Evolutionary conservation across 1,139 yeast genomes (phyloP).

Genomic region (Magnusiomyces tetraspermus): DNA sequence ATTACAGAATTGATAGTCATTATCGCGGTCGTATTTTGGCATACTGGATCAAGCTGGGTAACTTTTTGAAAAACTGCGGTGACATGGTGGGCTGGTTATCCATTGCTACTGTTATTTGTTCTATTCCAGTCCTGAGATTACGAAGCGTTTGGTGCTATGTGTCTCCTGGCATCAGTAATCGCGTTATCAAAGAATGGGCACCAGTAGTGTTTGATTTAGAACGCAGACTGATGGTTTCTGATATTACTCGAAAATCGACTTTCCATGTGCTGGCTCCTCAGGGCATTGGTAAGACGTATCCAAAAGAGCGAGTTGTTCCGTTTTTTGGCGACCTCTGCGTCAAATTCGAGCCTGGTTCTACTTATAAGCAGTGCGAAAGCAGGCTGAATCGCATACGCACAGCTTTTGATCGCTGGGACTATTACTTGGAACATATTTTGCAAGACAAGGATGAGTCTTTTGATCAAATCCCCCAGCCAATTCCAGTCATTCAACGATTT

Average conservation of each 20-base stretch:
- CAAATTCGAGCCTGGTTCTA: conserved; percentile 32
- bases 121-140: conserved; percentile 71
- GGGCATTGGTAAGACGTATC: conserved; percentile 69
- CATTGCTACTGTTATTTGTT: conserved; percentile 72
- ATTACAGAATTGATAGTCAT: conserved; percentile 21
- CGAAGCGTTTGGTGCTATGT: conserved; percentile 69
- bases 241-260: conserved; percentile 39
- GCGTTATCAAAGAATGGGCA: conserved; percentile 80
- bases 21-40: conserved; percentile 59
- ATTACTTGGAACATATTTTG: conserved; percentile 40
- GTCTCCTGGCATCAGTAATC: conserved; percentile 48
- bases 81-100: conserved; percentile 96
- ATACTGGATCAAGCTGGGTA: conserved; percentile 84
- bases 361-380: conserved; percentile 52
- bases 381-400: conserved; percentile 61
- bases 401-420: conserved; percentile 77
- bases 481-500: conserved; percentile 29
- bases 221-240: conserved; percentile 54
- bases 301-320: conserved; percentile 75
- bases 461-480: conserved; percentile 26
- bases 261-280: conserved; percentile 82
- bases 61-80: conserved; percentile 66
- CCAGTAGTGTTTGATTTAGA: conserved; percentile 88
- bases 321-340: conserved; percentile 76
- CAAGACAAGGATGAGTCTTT: conserved; percentile 37